phyloP scores from a whole-genome alignment of 1,139 yeast genomes.

The Yamadazyma pseudoaaseri region DNA sequence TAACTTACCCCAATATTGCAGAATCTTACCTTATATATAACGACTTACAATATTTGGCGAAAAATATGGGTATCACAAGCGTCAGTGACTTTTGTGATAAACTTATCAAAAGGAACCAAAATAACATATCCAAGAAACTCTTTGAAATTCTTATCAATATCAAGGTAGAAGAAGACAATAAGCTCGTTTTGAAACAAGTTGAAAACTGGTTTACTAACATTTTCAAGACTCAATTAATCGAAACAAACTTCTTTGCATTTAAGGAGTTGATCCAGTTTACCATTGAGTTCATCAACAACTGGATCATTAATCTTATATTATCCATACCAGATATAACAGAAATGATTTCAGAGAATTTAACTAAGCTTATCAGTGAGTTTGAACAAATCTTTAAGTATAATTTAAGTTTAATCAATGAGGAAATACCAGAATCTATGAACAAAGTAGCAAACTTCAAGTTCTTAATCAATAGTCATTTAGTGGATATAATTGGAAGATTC shows the following conservation, averaged over 20 bases:
- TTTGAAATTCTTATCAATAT: constrained; percentile 12
- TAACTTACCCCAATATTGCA: constrained; percentile 31
- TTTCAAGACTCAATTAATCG: constrained; percentile 21
- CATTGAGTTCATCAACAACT: constrained; percentile 31
- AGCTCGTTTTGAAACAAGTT: constrained; percentile 6
- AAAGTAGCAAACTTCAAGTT: constrained; percentile 45
- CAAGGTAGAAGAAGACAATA: constrained; percentile 11
- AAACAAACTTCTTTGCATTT: constrained; percentile 29
- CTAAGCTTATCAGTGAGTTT: constrained; percentile 22
- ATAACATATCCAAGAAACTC: constrained; percentile 11
- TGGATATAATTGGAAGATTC: constrained; percentile 66
- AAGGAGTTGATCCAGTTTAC: constrained; percentile 24
- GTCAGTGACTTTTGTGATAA: constrained; percentile 12
- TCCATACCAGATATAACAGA: constrained; percentile 37
- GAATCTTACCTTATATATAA: constrained; percentile 36
- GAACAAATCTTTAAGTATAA: constrained; percentile 19
- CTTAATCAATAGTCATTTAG: constrained; percentile 56
- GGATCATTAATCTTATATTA: constrained; percentile 28
- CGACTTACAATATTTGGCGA: constrained; percentile 30
- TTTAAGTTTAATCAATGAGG: constrained; percentile 16
- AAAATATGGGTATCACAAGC: constrained; percentile 7
- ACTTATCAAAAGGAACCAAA: constrained; percentile 15
- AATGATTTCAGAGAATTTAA: constrained; percentile 30
- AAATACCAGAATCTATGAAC: constrained; percentile 29
- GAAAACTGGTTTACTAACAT: constrained; percentile 25